Evolutionary conservation across 192 early-diverging fungal species (phyloP).

Genomic region (Podila clonocystis): DNA sequence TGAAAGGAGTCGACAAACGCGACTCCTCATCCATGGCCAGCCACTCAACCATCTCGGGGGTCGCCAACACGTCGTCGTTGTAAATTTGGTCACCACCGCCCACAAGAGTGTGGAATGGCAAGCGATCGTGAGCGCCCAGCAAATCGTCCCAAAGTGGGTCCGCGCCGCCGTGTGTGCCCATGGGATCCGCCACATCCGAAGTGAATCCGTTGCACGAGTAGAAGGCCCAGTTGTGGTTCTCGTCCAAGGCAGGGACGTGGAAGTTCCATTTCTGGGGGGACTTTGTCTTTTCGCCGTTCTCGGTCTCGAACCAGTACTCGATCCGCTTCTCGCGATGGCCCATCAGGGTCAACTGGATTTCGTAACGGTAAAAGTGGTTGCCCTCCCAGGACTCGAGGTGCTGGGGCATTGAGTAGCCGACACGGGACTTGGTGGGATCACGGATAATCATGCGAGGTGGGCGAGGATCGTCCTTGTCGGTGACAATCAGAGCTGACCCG

Average conservation of each 20-base stretch:
- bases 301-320: conserved; percentile 49
- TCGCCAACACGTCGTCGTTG: conserved; percentile 57
- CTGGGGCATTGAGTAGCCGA: conserved; percentile 22
- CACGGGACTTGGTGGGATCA: conserved; percentile 31
- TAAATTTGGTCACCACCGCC: conserved; percentile 84
- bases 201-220: conserved; percentile 79
- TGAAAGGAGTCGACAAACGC: conserved; percentile 61
- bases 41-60: conserved; percentile 45
- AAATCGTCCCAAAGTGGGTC: conserved; percentile 76
- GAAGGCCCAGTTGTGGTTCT: conserved; percentile 72
- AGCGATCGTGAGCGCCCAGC: conserved; percentile 60
- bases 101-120: conserved; percentile 75
- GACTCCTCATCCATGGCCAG: conserved; percentile 49
- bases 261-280: conserved; percentile 54
- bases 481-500: conserved; percentile 65
- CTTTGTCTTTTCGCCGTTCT: conserved; percentile 14
- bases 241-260: conserved; percentile 52
- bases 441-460: conserved; percentile 34
- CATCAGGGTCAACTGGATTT: conserved; percentile 34
- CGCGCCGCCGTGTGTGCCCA: conserved; percentile 36
- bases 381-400: conserved; percentile 37
- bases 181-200: conserved; percentile 61
- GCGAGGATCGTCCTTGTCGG: conserved; percentile 19
- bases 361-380: conserved; percentile 46
- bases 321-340: conserved; percentile 35